These are phyloP conservation scores for Fusarium chaquense DNA, from an alignment of 2,329 filamentous ascomycete genomes.

Conservation along the genomic window DNA sequence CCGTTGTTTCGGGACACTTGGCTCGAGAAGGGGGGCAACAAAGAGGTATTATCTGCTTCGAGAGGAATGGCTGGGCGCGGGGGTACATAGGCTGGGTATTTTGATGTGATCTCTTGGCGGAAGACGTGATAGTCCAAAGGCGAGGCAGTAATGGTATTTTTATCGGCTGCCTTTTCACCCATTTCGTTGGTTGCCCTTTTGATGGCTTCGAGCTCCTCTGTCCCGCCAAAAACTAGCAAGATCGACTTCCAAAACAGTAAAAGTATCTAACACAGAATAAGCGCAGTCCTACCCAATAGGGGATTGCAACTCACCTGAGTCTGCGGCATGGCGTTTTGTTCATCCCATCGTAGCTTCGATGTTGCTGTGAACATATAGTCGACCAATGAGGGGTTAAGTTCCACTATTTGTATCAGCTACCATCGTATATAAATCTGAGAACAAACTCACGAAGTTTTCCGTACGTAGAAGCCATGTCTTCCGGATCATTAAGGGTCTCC, in stretches of 20 bases:
- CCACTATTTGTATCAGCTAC: conserved; percentile 55
- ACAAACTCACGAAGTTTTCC: conserved; percentile 64
- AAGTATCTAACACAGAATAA: conserved; percentile 68
- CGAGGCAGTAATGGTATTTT: conserved; percentile 89
- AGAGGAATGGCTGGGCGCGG: conserved; percentile 85
- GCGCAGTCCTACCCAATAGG: neutral
- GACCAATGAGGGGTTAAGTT: conserved; percentile 74
- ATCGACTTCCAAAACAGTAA: conserved; percentile 93
- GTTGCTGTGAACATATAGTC: conserved; percentile 78
- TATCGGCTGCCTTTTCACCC: conserved; percentile 69
- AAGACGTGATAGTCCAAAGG: conserved; percentile 97
- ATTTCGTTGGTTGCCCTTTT: conserved; percentile 78
- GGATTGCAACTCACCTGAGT: conserved; percentile 64
- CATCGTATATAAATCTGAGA: neutral
- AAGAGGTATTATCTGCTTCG: conserved; percentile 90
- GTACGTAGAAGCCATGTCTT: conserved; percentile 61
- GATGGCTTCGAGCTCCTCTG: conserved; percentile 75
- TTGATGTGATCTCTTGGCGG: conserved; percentile 95
- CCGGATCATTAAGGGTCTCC: conserved; percentile 64
- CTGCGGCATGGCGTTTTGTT: conserved; percentile 69
- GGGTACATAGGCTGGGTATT: conserved; percentile 96
- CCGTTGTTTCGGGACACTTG: conserved; percentile 73
- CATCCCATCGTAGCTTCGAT: conserved; percentile 79
- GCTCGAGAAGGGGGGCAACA: conserved; percentile 85
- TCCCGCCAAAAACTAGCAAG: conserved; percentile 85